Conservation (phyloP, 495 filamentous ascomycete species). For the Tuber aestivum region DNA sequence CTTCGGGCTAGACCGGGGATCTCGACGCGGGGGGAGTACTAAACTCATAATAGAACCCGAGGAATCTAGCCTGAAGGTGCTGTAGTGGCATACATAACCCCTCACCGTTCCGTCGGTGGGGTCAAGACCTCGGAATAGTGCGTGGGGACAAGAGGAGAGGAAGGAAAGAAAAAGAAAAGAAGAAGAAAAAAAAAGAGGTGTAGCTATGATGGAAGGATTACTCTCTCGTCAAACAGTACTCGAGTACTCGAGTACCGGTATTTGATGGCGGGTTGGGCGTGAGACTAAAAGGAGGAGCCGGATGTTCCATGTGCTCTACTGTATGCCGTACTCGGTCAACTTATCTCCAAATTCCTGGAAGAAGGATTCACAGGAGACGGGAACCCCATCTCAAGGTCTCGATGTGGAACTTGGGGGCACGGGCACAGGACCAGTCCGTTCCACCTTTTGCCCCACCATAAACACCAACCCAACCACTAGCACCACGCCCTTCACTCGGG, state of each 20-base stretch:
- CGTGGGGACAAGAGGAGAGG: background rate
- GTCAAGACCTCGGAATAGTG: background rate
- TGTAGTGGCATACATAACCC: background rate
- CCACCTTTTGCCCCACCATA: background rate
- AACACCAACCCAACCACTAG: background rate
- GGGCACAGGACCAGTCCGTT: conserved; percentile 1
- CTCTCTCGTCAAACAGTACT: background rate
- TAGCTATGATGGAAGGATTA: background rate
- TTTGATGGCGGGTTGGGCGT: background rate
- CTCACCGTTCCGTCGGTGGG: background rate
- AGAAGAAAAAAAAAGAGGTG: background rate
- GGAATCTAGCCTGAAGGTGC: background rate
- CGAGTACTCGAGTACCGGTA: too few relatives aligned
- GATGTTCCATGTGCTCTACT: too few relatives aligned
- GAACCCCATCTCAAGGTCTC: background rate
- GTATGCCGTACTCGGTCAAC: background rate
- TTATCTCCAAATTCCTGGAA: background rate
- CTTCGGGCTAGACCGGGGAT: background rate
- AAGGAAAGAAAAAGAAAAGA: background rate
- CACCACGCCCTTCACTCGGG: background rate
- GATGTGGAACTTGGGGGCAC: background rate
- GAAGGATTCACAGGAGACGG: background rate
- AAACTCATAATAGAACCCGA: background rate
- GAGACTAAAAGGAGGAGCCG: background rate
- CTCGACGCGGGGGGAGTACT: background rate